A percentile compares a stretch with the other conserved stretches of the same genome.
phyloP scores from a whole-genome alignment of 257 asterid species.

The Handroanthus guayacan region DNA sequence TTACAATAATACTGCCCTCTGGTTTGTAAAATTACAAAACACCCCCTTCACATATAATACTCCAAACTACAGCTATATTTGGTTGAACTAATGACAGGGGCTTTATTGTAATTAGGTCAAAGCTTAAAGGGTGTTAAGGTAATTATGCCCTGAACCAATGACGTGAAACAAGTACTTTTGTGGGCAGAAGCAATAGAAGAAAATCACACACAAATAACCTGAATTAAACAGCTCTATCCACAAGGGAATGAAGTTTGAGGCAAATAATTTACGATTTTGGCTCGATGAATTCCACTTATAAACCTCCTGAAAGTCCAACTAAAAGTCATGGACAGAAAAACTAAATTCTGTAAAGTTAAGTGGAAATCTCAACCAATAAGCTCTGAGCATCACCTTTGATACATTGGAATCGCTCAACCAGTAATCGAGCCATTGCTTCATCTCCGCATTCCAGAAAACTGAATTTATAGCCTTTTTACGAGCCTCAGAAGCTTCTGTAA shows the following conservation, averaged over 20 bases:
- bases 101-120: too few species aligned
- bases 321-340: constrained; percentile 12
- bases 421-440: constrained; percentile 92
- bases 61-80: too few species aligned
- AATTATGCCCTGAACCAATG: too few species aligned
- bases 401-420: constrained; percentile 55
- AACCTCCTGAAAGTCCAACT: constrained; percentile 47
- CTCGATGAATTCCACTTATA: constrained; percentile 61
- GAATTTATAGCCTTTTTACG: constrained; percentile 72
- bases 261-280: constrained; percentile 67
- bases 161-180: too few species aligned
- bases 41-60: too few species aligned
- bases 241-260: constrained; percentile 85
- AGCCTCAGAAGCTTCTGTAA: constrained; percentile 60
- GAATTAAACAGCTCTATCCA: constrained; percentile 69
- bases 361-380: background rate
- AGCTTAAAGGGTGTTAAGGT: too few species aligned
- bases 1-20: too few species aligned
- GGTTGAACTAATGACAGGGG: too few species aligned
- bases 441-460: constrained; percentile 72
- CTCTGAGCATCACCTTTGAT: constrained; percentile 43
- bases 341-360: background rate
- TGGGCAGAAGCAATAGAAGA: too few species aligned
- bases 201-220: constrained; percentile 51
- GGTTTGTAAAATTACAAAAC: too few species aligned